Evolutionary conservation across 805 yeast genomes (phyloP), one percentile per base, ranked within the genome.

Genomic region (Tetrapisispora namnaoensis): DNA sequence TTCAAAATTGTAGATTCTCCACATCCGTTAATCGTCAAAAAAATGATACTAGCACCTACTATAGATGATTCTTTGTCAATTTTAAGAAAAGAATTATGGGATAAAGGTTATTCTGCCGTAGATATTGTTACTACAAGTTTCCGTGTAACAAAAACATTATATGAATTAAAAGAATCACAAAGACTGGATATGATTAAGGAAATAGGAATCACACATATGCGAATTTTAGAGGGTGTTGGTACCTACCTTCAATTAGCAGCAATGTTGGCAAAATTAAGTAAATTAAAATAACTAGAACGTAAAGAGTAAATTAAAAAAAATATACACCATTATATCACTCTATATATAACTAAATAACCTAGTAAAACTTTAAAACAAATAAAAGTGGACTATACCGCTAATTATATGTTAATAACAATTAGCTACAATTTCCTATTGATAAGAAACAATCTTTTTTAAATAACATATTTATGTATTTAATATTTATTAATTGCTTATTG

Each of bases 1-100:
- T 93, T 89, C 74, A 87, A 85, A 63, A 86, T 93, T 50, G 98
- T 93, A 2, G 99, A 93, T 64, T 84, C 89, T 47, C 99, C 99
- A 2, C 98, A 93, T 68, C 99, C 99, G 0, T 66, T 89, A 45
- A 80, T 86, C 5, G 83, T 93, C 37, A 79, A 79, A 56, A 80
- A 80, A 56, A 82, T 85, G 81, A 68, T 86, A 37, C 64, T 85
- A 45, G 66, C 71, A 35, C 65, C 71, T 17, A 69, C 76, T 17
- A 75, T 88, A 30, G 95, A 89, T 49, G 77, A 71, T 4, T 82
- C 95, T 1, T 61, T 89, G 13, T 77, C 71, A 11, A 73, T 78
- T 39, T 74, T 93, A 55, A 61, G 57, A 47, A 80, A 78, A 46
- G 73, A 75, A 5, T 72, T 93, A 30, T 91, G 97, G 96, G 72